Base-by-base conservation (phyloP, 441 rosid genomes). In the Pelargonium australe region DNA sequence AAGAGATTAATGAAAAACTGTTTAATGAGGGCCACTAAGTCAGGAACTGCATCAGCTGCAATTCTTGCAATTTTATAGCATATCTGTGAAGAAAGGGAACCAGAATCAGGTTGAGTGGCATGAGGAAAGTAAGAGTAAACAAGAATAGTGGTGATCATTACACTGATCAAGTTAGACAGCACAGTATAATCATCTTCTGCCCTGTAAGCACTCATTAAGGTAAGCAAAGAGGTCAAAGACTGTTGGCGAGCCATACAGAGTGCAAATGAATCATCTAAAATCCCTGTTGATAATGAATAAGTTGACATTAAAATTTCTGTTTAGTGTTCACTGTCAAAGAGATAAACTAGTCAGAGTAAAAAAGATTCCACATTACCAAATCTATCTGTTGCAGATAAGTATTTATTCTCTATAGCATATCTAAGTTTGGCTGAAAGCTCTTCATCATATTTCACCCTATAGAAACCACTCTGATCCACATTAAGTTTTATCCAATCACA, bases 221-320 rank as follows among this genome's bases (percentile, higher is more conserved):
- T 85, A 65, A 95, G 90, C 87, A 92, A 84, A 41, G 96, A 89
- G 45, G 90, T 84, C 72, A 92, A 71, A 67, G 97, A 80, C 73
- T 80, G 91, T 74, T 86, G 89, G 73, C 95, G 81, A 78, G 99
- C 99, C 97, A 86, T 90, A 65, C 86, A 89, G 72, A 92, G 98
- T 69, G 98, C 97, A 76, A 83, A 95, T 1, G 90, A 79, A 78
- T 95, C 98, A 72, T 95, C 98, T 89, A 95, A 81, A 79, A 95
- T 78, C 67, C 99, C 99, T 95, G 82, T 69, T 11, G 62, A 68
- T 20, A 25, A 25, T 25, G 73, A 65, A 76, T 64, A 66, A 44
- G 61, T 14, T n/a, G 67, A 64, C 41, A 37, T 79, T 66, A 80
- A 63, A 67, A 60, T 51, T 7, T 63, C 49, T 17, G 65, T 61